Percentiles rank a stretch among this genome's conserved stretches.
These are phyloP conservation scores for Penicillium brevicompactum DNA, from an alignment of 2,329 filamentous ascomycete species.

Conservation along the genomic window DNA sequence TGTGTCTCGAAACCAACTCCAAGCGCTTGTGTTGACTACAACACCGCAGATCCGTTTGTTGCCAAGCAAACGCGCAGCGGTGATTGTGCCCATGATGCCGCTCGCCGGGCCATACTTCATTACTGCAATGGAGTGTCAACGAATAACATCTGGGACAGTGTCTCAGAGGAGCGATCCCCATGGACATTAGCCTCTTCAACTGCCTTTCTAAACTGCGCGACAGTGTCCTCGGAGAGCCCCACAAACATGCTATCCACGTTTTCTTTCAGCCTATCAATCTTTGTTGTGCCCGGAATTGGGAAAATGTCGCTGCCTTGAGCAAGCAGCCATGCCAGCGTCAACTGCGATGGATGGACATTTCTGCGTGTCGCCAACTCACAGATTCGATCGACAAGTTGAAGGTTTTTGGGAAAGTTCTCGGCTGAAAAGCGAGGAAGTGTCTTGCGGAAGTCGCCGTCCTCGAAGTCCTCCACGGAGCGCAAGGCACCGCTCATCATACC, in stretches of 20 bases:
- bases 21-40: too few species aligned
- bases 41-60: too few species aligned
- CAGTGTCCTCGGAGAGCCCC: neutral
- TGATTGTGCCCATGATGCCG: too few species aligned
- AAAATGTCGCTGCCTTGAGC: neutral
- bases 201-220: neutral
- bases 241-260: neutral
- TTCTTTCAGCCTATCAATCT: neutral
- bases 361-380: neutral
- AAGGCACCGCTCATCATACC: neutral
- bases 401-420: neutral
- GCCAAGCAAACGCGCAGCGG: too few species aligned
- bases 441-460: neutral
- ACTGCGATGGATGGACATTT: neutral
- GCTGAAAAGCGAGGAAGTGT: neutral
- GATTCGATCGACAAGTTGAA: neutral
- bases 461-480: neutral
- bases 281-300: neutral
- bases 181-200: neutral
- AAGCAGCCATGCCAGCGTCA: neutral
- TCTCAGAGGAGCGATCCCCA: neutral
- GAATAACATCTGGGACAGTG: neutral
- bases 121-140: neutral
- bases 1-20: too few species aligned
- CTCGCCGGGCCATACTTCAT: too few species aligned